Evolutionary conservation across 768 basidiomycete species (phyloP), one percentile per base, ranked within the genome.

Genomic region (Leccinum longicurvipes): DNA sequence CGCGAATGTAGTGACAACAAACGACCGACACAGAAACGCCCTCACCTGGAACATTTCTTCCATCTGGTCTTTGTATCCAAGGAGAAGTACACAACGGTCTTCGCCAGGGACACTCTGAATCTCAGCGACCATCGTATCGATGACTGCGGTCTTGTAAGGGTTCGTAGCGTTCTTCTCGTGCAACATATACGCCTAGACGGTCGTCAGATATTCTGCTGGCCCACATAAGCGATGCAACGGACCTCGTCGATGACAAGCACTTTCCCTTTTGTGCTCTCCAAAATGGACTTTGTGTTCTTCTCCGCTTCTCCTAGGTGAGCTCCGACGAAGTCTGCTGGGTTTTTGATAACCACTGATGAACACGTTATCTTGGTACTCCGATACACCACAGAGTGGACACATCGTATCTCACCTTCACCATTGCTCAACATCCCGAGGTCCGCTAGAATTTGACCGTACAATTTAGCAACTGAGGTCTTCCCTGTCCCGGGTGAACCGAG

Each of bases 241-340:
- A 81, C 86, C 78, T 89, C 86, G 54, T 89, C 86, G 21, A 89
- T 89, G 14, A 89, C 79, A 34, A 89, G 69, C 4, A 88, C 84
- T 61, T 89, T 89, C 7, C 86, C 86, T 1, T 77, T 71, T 0
- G 81, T 80, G 47, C 69, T 82, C 6, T 77, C 78, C 0, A 89
- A 72, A 31, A 89, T 87, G 0, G 75, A 78, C 61, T 86, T 87
- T 0, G 87, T 88, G 14, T 87, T 79, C 27, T 64, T 72, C 65
- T 89, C 87, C 0, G 87, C 85, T 29, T 80, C 71, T 15, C 87
- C 87, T 10, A 88, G 60, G 24, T 71, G 74, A 23, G 72, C 68
- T 0, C 87, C 87, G 24, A 85, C 68, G 58, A 88, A 89, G 63
- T 89, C 86, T 3, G 87, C 72, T 0, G 87, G 87, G 56, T 85